Conservation (phyloP, 768 basidiomycete species). For the Leccinum pellstonianum region DNA sequence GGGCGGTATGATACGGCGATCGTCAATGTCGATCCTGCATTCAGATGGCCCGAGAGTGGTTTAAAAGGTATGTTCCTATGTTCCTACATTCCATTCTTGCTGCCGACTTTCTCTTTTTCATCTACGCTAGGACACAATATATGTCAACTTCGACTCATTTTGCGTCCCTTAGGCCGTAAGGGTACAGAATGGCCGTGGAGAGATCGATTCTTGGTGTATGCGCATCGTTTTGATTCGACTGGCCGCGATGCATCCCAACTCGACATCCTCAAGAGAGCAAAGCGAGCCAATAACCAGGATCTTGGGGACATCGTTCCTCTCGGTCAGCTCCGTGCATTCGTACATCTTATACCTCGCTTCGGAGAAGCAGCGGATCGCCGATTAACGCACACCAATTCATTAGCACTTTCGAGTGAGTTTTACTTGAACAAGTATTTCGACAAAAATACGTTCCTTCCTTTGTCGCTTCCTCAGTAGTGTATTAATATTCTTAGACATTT, state of each 20-base stretch:
- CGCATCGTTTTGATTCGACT: background rate
- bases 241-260: background rate
- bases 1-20: background rate
- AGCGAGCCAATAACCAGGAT: background rate
- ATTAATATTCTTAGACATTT: too few relatives aligned
- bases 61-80: background rate
- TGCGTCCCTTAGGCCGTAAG: background rate
- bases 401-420: background rate
- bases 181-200: background rate
- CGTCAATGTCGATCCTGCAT: background rate
- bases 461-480: background rate
- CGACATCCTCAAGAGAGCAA: background rate
- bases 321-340: background rate
- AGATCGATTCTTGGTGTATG: background rate
- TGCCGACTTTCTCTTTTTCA: too few relatives aligned
- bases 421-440: background rate
- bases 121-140: background rate
- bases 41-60: background rate
- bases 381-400: background rate
- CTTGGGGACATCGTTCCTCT: background rate
- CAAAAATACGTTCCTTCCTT: background rate
- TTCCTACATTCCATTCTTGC: too few relatives aligned
- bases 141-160: background rate
- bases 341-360: background rate
- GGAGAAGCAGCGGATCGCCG: background rate